Conservation (phyloP, 192 early-diverging fungal species). For the Endogone sp. region DNA sequence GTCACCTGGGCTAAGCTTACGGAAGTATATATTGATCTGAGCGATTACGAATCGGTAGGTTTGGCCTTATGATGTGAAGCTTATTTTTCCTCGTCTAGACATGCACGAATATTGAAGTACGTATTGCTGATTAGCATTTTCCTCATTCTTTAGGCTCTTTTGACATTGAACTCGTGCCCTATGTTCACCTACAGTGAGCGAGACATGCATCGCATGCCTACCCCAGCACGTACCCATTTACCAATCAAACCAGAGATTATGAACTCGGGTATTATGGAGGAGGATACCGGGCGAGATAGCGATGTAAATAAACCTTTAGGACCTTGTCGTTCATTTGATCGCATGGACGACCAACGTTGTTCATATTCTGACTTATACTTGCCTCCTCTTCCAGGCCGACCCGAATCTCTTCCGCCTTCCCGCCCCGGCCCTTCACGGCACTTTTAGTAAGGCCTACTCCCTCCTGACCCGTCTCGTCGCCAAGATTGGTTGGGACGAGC, state of each 20-base stretch:
- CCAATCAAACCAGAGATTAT: slow-evolving; percentile 81
- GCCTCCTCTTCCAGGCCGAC: slow-evolving; percentile 32
- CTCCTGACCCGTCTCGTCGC: slow-evolving; percentile 76
- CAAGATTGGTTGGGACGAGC: slow-evolving; percentile 94
- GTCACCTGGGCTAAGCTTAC: slow-evolving; percentile 94
- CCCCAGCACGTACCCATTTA: slow-evolving; percentile 82
- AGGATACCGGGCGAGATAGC: slow-evolving; percentile 51
- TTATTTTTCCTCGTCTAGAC: too few species aligned
- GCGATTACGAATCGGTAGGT: slow-evolving; percentile 11
- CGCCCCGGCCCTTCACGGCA: slow-evolving; percentile 87
- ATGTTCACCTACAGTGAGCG: slow-evolving; percentile 94
- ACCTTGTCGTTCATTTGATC: background rate
- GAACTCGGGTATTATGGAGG: slow-evolving; percentile 52
- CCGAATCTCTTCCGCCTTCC: slow-evolving; percentile 78
- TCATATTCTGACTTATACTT: background rate
- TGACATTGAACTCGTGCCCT: slow-evolving; percentile 97
- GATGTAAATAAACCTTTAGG: slow-evolving; percentile 37
- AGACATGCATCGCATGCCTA: slow-evolving; percentile 88
- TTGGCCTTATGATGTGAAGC: background rate
- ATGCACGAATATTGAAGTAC: too few species aligned
- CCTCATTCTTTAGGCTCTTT: slow-evolving; percentile 62
- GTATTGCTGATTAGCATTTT: too few species aligned
- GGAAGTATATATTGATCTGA: slow-evolving; percentile 41
- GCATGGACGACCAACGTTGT: background rate
- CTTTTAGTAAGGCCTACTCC: slow-evolving; percentile 86